Evolutionary conservation across 148 eudicot species (phyloP), one percentile per base, ranked within the genome.

Genomic region (Fagopyrum tataricum): DNA sequence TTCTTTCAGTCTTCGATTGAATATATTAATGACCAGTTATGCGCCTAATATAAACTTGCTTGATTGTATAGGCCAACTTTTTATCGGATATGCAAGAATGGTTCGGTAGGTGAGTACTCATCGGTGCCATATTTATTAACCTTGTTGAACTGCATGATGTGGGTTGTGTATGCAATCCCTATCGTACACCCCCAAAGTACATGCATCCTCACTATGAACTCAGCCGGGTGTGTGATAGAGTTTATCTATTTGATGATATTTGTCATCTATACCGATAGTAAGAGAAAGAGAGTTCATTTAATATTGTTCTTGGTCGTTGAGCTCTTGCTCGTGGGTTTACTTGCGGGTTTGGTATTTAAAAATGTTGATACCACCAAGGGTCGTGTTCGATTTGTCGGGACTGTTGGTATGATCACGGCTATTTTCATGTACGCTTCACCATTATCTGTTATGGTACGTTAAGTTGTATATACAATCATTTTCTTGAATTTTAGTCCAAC

Each of bases 401-500:
- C 14, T 37, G 6, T 69, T 18, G 72, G 72, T 5, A 7, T 69
- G 47, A 21, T 69, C 72, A 18, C 72, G n/a, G 72, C 72, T n/a
- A 69, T 44, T 41, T 6, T 69, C 49, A 69, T 69, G 72, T 69
- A 69, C 14, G 72, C 72, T 18, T 69, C 72, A 9, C 72, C 72
- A 41, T 69, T 69, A 42, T 69, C 72, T 1, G 72, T 41, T 49
- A 17, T 69, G 72, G 72, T 69, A n/a, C n/a, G n/a, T n/a, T n/a
- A 44, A 1, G 72, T 43, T 6, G 14, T 44, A 11, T 12, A 21
- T 26, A 12, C 9, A 59, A 62, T 31, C 20, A 1, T 2, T 53
- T 7, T 7, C n/a, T 56, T 9, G 0, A 2, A 24, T n/a, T n/a
- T n/a, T n/a, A n/a, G n/a, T n/a, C n/a, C n/a, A n/a, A n/a, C n/a